A percentile compares a stretch with the other conserved stretches of the same genome.
These are phyloP conservation scores for Erodium maritimum DNA, from an alignment of 345 rosid species.

Conservation along the genomic window DNA sequence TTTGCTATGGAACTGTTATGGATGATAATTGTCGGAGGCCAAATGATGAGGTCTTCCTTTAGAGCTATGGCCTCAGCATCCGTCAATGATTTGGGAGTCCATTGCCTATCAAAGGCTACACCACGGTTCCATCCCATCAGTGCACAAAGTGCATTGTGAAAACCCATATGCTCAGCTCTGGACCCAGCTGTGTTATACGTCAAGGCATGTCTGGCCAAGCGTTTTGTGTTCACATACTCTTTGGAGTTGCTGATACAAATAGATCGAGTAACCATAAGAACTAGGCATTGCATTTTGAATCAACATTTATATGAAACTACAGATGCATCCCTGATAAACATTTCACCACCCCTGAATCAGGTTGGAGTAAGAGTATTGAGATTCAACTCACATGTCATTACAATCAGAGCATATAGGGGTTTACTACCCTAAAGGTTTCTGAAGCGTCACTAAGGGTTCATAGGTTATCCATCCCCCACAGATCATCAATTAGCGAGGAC, in stretches of 20 bases:
- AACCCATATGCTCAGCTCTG: slow-evolving; percentile 42
- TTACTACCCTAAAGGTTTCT: no score
- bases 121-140: slow-evolving; percentile 37
- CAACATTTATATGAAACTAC: background rate
- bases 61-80: slow-evolving; percentile 23
- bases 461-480: no score
- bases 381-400: no score
- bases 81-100: slow-evolving; percentile 19
- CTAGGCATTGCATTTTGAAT: background rate
- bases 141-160: slow-evolving; percentile 40
- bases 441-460: no score
- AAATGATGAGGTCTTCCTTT: slow-evolving; percentile 43
- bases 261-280: background rate
- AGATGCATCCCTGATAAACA: background rate
- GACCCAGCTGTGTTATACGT: slow-evolving; percentile 14
- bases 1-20: slow-evolving; percentile 32
- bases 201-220: slow-evolving; percentile 37
- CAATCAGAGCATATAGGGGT: no score
- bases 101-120: slow-evolving; percentile 12
- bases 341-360: no score
- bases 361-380: no score
- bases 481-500: background rate
- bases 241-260: slow-evolving; percentile 21
- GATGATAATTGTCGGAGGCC: slow-evolving; percentile 44
- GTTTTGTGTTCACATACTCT: slow-evolving; percentile 19